Conservation (phyloP, 2,329 filamentous ascomycete genomes). For the Paecilomyces formosus region DNA sequence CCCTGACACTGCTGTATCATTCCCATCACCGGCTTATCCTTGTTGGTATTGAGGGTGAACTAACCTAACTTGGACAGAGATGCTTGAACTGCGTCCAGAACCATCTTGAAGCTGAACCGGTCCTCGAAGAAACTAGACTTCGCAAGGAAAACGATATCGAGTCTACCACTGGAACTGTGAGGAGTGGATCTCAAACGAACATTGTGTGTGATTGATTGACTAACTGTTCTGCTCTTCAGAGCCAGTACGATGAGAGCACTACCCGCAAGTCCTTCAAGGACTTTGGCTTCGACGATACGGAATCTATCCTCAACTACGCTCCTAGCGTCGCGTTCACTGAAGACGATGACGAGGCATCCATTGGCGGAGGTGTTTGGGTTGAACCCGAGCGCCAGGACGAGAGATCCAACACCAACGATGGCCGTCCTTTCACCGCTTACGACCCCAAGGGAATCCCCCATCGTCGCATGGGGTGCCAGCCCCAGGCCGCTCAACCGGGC, state of each 20-base stretch:
- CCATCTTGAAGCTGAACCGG: constrained; percentile 23
- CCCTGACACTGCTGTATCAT: constrained; percentile 39
- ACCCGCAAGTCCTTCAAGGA: constrained; percentile 2
- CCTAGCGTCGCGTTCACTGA: neutral
- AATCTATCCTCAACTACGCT: neutral
- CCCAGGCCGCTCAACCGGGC: constrained; percentile 7
- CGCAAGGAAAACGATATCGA: constrained; percentile 10
- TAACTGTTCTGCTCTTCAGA: constrained; percentile 8
- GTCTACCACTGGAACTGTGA: constrained; percentile 1
- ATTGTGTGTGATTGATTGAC: constrained; percentile 1
- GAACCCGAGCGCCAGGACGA: constrained; percentile 5
- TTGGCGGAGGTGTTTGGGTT: constrained; percentile 13
- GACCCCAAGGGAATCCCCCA: constrained; percentile 13
- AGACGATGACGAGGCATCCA: constrained; percentile 10
- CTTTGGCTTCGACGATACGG: constrained; percentile 1
- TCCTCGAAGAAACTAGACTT: constrained; percentile 23
- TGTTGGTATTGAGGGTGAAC: neutral
- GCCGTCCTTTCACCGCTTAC: constrained; percentile 11
- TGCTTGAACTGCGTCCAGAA: constrained; percentile 34
- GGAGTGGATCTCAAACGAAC: neutral
- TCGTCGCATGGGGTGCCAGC: constrained; percentile 5
- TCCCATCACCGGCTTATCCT: neutral
- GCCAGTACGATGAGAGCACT: constrained; percentile 7
- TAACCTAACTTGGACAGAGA: constrained; percentile 22
- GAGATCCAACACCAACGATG: constrained; percentile 2